A percentile compares a stretch with the other conserved stretches of the same genome.
phyloP scores from a whole-genome alignment of 768 basidiomycete genomes.

The Daedaleopsis sinensis region DNA sequence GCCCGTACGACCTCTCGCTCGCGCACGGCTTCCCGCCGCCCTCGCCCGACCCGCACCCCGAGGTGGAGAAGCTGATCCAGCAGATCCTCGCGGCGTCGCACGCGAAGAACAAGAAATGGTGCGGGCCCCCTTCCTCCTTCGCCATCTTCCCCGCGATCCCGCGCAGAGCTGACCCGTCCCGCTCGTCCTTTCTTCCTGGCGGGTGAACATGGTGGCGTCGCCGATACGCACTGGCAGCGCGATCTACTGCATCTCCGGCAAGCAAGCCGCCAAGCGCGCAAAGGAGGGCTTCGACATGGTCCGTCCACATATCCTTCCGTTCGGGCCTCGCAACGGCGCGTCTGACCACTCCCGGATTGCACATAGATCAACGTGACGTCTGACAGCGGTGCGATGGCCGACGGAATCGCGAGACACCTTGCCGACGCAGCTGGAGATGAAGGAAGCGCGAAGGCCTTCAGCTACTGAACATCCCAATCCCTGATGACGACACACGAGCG shows the following conservation, averaged over 20 bases:
- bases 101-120: constrained; percentile 67
- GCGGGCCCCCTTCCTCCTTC: constrained; percentile 5
- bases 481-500: not conserved
- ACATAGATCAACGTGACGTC: constrained; percentile 51
- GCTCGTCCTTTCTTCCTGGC: not conserved
- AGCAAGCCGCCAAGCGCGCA: constrained; percentile 46
- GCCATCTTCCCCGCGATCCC: no score
- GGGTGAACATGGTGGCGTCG: not conserved
- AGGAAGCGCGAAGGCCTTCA: constrained; percentile 6
- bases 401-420: constrained; percentile 26
- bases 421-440: constrained; percentile 24
- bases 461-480: constrained; percentile 5
- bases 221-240: constrained; percentile 36
- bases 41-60: constrained; percentile 64
- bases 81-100: constrained; percentile 53
- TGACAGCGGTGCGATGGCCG: constrained; percentile 48
- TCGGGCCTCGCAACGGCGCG: not conserved
- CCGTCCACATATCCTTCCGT: not conserved
- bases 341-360: not conserved
- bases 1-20: constrained; percentile 70
- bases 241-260: constrained; percentile 50
- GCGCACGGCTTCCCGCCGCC: constrained; percentile 62
- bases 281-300: constrained; percentile 57
- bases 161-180: no score
- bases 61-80: constrained; percentile 63